Base-by-base conservation (phyloP, 257 asterid species). In the Nicotiana otophora region DNA sequence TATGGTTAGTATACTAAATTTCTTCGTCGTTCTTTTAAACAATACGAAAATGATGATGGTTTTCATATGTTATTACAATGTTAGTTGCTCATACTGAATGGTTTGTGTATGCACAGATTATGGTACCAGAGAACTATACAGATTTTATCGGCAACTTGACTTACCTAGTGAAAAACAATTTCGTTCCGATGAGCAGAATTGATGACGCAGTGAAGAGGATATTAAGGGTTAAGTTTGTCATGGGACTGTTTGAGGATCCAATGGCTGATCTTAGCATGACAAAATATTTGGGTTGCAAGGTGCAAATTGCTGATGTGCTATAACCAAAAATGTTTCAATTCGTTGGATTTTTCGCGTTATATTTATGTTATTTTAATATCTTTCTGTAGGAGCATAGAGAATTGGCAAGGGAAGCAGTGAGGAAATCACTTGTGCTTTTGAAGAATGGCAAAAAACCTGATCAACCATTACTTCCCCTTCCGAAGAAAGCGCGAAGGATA, bases 171-270 rank as follows among this genome's bases (percentile, higher is more conserved):
- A 86, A 88, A 7, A 84, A 76, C 5, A 86, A 89, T 0, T 16
- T 76, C 4, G 69, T 92, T 81, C 94, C 94, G 1, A 89, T 92
- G 89, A 89, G 92, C 86, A 84, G 94, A 86, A 90, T 90, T 3
- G 87, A 90, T 36, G 96, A 92, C 81, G 96, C 96, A 3, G 96
- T 92, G 10, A 33, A 63, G 30, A 85, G 96, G 77, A 88, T 92
- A 30, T 68, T 92, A 3, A 86, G 96, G 82, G 94, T 92, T 77
- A 92, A 92, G 83, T 92, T 92, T 19, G 87, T 81, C 30, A 90
- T 92, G 96, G 80, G 84, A 16, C 84, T 81, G 1, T 81, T 81
- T 30, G 96, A 92, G 90, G 80, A 89, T 14, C 94, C 96, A 55
- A 5, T 92, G 34, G 92, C 90, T 75, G 94, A 92, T 88, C 87